phyloP scores from a whole-genome alignment of 2,329 filamentous ascomycete species.

The Botryotinia globosa region DNA sequence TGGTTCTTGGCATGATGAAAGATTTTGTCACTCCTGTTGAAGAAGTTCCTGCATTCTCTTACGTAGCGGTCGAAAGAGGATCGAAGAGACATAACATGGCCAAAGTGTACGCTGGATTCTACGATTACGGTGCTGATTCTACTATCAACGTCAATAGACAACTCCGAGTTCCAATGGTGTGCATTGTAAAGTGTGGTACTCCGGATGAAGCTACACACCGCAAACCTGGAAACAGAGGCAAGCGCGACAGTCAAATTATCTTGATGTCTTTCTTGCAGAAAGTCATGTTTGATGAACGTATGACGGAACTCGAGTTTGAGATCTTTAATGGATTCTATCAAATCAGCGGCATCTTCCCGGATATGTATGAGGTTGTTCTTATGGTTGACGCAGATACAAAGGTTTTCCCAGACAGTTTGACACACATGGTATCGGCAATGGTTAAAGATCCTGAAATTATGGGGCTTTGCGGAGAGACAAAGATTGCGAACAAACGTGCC shows the following conservation, averaged over 20 bases:
- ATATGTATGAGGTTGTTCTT: constrained; percentile 96
- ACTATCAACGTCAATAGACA: constrained; percentile 80
- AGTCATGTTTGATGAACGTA: constrained; percentile 99
- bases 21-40: constrained; percentile 77
- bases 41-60: constrained; percentile 87
- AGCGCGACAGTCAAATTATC: constrained; percentile 98
- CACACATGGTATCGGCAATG: constrained; percentile 99
- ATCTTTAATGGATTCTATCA: constrained; percentile 99
- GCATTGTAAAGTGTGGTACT: constrained; percentile 93
- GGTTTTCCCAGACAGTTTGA: constrained; percentile 96
- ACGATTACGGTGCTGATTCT: constrained; percentile 86
- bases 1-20: constrained; percentile 89
- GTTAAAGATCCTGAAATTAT: constrained; percentile 99
- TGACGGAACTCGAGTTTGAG: constrained; percentile 98
- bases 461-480: constrained; percentile 97
- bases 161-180: constrained; percentile 96
- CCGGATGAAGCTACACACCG: constrained; percentile 75
- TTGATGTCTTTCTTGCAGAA: constrained; percentile 99
- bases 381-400: constrained; percentile 99
- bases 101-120: constrained; percentile 96
- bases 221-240: constrained; percentile 96
- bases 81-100: constrained; percentile 99
- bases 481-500: constrained; percentile 96
- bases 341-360: constrained; percentile 94
- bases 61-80: constrained; percentile 92